Percentiles rank a stretch among this genome's conserved stretches.
Conservation (phyloP, 2,329 filamentous ascomycete species). For the Ophiostoma sp. region DNA sequence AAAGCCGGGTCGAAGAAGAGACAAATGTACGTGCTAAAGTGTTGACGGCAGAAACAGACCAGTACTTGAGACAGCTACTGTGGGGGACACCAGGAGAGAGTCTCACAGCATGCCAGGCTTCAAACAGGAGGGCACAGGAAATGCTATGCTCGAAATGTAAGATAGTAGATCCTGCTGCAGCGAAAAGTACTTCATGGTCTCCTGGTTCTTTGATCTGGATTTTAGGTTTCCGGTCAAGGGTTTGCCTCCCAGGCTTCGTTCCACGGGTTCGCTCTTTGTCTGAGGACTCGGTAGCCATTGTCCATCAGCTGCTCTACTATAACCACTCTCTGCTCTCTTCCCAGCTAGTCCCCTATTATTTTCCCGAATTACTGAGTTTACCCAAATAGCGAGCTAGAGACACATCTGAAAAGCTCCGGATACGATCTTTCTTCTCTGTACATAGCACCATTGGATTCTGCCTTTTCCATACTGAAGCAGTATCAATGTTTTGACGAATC, state of each 20-base stretch:
- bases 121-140: background rate
- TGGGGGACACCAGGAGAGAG: background rate
- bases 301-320: background rate
- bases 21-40: background rate
- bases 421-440: background rate
- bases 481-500: background rate
- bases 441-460: too few species aligned
- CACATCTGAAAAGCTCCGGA: background rate
- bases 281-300: background rate
- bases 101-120: background rate
- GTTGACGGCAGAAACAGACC: background rate
- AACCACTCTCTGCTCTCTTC: too few species aligned
- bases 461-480: background rate
- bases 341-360: background rate
- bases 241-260: background rate
- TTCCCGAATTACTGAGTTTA: background rate
- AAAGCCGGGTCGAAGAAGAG: background rate
- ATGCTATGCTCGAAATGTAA: background rate
- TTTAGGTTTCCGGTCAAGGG: background rate
- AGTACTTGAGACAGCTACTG: constrained; percentile 1
- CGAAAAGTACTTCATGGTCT: background rate
- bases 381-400: background rate
- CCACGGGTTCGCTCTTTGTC: background rate
- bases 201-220: background rate
- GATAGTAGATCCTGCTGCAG: background rate